phyloP scores from a whole-genome alignment of 2,329 filamentous ascomycete species.

The Pezicula rhizophila region DNA sequence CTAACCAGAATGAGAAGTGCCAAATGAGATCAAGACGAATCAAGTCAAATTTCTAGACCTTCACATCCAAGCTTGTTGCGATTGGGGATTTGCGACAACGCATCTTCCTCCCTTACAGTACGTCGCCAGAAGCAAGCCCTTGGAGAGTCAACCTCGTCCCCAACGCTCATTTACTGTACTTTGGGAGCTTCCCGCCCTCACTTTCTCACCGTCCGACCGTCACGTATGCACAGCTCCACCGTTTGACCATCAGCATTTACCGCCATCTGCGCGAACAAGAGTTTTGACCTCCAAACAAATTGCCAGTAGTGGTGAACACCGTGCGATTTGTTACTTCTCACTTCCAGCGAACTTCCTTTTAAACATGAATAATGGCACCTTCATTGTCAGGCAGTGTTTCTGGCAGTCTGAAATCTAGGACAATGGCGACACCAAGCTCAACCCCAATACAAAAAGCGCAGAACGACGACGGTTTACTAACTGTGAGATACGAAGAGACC shows the following conservation, averaged over 20 bases:
- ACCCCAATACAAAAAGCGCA: conserved; percentile 3
- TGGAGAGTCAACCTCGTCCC: too few relatives aligned
- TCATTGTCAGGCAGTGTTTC: not conserved
- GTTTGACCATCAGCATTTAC: not conserved
- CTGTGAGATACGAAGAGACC: conserved; percentile 56
- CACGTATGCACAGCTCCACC: not conserved
- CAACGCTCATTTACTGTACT: too few relatives aligned
- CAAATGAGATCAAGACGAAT: too few relatives aligned
- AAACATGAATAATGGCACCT: conserved; percentile 5
- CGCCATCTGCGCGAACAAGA: not conserved
- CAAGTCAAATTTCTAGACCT: too few relatives aligned
- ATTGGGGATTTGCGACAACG: not conserved
- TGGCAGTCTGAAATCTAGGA: conserved; percentile 1
- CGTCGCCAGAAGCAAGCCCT: not conserved
- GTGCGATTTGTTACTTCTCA: not conserved
- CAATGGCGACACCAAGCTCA: not conserved
- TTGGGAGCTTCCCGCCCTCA: not conserved
- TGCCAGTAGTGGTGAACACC: not conserved
- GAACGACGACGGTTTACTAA: conserved; percentile 34
- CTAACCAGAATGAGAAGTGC: too few relatives aligned
- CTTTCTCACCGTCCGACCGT: not conserved
- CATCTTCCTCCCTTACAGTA: not conserved
- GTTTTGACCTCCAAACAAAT: not conserved
- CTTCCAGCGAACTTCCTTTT: not conserved
- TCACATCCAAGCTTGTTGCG: too few relatives aligned